Evolutionary conservation across 73 alveolate species (phyloP).

Genomic region (Paramecium pentaurelia): DNA sequence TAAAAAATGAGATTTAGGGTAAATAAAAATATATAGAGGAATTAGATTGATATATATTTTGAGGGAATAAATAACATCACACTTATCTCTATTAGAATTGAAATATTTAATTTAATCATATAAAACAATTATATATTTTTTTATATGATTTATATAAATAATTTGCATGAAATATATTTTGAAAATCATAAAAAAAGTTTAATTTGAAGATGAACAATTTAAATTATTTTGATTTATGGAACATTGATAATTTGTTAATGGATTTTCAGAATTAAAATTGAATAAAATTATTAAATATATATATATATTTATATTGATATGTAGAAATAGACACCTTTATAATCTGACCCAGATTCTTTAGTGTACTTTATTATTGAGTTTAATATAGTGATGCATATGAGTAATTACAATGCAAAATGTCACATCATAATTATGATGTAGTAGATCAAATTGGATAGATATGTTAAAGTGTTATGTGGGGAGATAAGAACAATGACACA

Average conservation of each 20-base stretch:
- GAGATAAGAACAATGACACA: conserved; percentile 27
- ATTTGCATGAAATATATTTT: too few species aligned
- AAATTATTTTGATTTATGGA: not conserved
- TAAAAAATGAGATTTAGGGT: too few species aligned
- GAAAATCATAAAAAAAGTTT: too few species aligned
- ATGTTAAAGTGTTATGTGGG: conserved; percentile 19
- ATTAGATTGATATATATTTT: too few species aligned
- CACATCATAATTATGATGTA: not conserved
- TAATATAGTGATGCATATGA: not conserved
- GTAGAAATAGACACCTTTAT: not conserved
- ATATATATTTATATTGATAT: not conserved
- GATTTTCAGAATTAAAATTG: not conserved
- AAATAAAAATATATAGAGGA: too few species aligned
- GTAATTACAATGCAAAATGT: not conserved
- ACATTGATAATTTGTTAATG: not conserved
- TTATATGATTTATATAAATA: too few species aligned
- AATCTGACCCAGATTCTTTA: not conserved
- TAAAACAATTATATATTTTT: too few species aligned
- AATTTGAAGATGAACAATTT: too few species aligned
- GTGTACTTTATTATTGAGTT: not conserved
- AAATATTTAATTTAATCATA: too few species aligned
- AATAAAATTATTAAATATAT: not conserved
- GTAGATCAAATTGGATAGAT: not conserved
- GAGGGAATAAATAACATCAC: too few species aligned
- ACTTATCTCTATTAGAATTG: too few species aligned